Base-by-base conservation (phyloP, 768 basidiomycete species). In the Boletus subparvulus region DNA sequence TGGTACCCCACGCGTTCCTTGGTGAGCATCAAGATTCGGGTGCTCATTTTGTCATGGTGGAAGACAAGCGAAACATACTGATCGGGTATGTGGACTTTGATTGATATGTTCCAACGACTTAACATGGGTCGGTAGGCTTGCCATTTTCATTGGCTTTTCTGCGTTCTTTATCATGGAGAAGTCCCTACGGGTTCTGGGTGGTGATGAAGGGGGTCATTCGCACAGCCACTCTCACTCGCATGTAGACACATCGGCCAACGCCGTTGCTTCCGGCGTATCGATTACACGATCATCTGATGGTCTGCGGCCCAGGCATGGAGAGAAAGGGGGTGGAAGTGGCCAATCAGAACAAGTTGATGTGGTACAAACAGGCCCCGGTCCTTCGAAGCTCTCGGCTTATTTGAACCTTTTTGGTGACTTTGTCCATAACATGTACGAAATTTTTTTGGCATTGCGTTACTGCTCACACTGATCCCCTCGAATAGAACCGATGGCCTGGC, bases 81-180 rank as follows among this genome's bases (percentile, higher is more conserved):
- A 84, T 94, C 61, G 92, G 93, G 92, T 94, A 70, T 58, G 75
- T 74, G 54, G 26, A 26, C 35, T 56, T 41, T 52, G 39, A 47
- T 45, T 41, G 39, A 47, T 32, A 43, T 35, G n/a, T 44, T 58
- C 41, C 28, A 50, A 49, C 36, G 30, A 30, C 54, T 70, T 58
- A 64, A 53, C 32, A 6, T 33, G 44, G 6, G 19, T 45, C 43
- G 41, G 41, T 59, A 92, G 90, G 35, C 77, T 92, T 10, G 89
- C 83, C 32, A 90, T 94, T 62, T 94, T 95, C 68, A 64, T 84
- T 26, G 94, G 94, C 6, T 96, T 96, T 72, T 86, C 91, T 35
- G 76, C 90, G 0, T 96, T 96, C 75, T 96, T 95, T 76, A 80
- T 94, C 64, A 92, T 95, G 84, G 94, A 96, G 70, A 96, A 95